Base-by-base conservation (phyloP, 2,329 filamentous ascomycete genomes). In the Dactylonectria macrodidyma region DNA sequence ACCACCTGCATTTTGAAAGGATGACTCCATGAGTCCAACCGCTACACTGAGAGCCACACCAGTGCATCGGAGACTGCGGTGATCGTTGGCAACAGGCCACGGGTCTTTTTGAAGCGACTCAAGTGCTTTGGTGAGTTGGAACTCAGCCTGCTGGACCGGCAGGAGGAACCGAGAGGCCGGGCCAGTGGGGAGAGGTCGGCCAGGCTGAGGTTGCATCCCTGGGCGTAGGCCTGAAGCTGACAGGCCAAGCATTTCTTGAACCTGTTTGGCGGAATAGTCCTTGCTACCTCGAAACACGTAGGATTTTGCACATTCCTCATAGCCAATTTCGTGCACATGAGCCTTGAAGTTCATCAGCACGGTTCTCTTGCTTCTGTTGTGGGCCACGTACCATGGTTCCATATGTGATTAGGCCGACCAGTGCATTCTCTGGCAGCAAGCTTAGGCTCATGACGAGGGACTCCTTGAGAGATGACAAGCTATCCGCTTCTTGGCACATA, bases 261-360 rank as follows among this genome's bases (percentile, higher is more conserved):
- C 95, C 80, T 98, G 95, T 84, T 98, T 98, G 61, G 95, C 93
- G n/a, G 91, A 89, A 81, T 99, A 99, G 78, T 99, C 96, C 86
- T 98, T 99, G 86, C 91, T 98, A 46, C 96, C 96, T 64, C 95
- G 91, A 88, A 99, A 99, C 48, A 99, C 96, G 78, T 98, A 99
- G 6, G 95, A 98, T 84, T 98, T 99, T 72, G 96, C 94, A 82
- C 96, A 99, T 83, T 98, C 96, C 62, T 93, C 95, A 80, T 99
- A 99, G 62, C 96, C 96, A 74, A 99, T 94, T 83, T 99, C 96
- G 80, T 99, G 96, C 19, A 99, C 94, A 89, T 98, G 95, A 36
- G 94, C 91, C 93, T 95, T 73, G 14, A 24, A 54, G 72, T 64
- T 24, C 44, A 71, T 81, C 62, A 79, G 70, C 38, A 14, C 56